phyloP scores from a whole-genome alignment of 2,329 filamentous ascomycete genomes.

The Saccharata proteae region DNA sequence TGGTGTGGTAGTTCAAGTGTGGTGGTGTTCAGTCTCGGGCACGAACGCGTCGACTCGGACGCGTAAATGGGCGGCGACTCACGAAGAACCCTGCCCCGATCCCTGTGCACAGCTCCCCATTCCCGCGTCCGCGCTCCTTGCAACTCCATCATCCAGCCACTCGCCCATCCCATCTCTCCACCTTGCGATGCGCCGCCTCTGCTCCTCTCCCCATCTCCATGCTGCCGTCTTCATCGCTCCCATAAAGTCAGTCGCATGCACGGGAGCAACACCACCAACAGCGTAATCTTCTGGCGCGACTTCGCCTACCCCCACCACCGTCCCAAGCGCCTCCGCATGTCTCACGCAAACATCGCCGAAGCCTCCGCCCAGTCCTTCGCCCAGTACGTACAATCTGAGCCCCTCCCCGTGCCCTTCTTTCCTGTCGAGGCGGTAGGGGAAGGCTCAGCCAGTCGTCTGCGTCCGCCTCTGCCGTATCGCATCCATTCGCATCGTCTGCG shows the following conservation, averaged over 20 bases:
- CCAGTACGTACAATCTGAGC: conserved; percentile 32
- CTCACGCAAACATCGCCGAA: conserved; percentile 30
- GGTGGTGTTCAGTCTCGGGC: neutral
- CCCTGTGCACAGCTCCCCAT: conserved; percentile 1
- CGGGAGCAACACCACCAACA: conserved; percentile 3
- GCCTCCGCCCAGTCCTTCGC: conserved; percentile 38
- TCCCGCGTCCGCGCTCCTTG: neutral
- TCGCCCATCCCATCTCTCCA: conserved; percentile 2
- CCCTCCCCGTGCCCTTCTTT: conserved; percentile 5
- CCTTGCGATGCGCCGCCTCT: conserved; percentile 2
- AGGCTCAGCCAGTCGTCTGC: conserved; percentile 1
- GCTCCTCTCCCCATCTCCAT: conserved; percentile 1
- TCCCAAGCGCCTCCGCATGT: conserved; percentile 28
- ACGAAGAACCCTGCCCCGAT: neutral
- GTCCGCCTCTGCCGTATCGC: conserved; percentile 22
- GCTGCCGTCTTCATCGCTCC: neutral
- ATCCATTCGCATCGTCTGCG: conserved; percentile 26
- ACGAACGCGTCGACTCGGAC: conserved; percentile 5
- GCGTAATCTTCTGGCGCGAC: conserved; percentile 22
- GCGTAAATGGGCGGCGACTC: neutral
- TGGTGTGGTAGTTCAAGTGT: neutral
- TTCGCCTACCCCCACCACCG: conserved; percentile 32
- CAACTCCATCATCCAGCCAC: neutral
- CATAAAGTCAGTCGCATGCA: conserved; percentile 8
- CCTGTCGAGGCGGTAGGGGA: neutral